Conservation (phyloP, 306 rosid species). For the Vigna unguiculata region DNA sequence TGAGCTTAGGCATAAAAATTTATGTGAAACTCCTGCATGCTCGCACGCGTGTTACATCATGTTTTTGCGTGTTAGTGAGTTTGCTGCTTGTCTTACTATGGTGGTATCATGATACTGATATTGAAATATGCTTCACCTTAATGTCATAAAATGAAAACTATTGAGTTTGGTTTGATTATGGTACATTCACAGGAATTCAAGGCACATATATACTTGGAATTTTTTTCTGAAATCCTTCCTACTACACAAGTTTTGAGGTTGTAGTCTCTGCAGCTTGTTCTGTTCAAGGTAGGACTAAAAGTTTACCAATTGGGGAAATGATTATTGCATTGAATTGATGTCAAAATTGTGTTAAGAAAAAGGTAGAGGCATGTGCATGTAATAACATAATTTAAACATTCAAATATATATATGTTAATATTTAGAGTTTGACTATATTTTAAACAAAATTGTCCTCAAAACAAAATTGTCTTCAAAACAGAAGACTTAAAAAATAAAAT, state of each 20-base stretch:
- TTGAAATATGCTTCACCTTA: conserved; percentile 9
- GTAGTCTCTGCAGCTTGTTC: not conserved
- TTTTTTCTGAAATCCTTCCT: conserved; percentile 24
- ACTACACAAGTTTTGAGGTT: conserved; percentile 31
- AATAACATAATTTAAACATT: too few species aligned
- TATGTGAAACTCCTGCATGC: conserved; percentile 56
- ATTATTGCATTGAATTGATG: not conserved
- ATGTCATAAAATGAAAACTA: not conserved
- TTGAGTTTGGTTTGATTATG: not conserved
- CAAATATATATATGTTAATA: too few species aligned
- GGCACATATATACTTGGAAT: conserved; percentile 10
- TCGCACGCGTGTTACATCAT: conserved; percentile 83
- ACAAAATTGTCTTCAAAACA: too few species aligned
- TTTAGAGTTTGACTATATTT: too few species aligned
- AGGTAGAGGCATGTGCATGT: not conserved
- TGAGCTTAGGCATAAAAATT: conserved; percentile 48
- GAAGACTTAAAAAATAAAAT: too few species aligned
- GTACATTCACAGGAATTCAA: conserved; percentile 8
- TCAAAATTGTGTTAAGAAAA: not conserved
- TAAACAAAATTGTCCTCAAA: too few species aligned
- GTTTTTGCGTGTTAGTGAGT: conserved; percentile 69
- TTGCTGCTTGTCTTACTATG: conserved; percentile 34
- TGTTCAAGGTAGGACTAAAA: not conserved
- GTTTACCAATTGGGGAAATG: conserved; percentile 12
- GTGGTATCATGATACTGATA: not conserved